A percentile compares a stretch with the other conserved stretches of the same genome.
Conservation (phyloP, 129 eudicot species). For the Scalesia atractyloides region DNA sequence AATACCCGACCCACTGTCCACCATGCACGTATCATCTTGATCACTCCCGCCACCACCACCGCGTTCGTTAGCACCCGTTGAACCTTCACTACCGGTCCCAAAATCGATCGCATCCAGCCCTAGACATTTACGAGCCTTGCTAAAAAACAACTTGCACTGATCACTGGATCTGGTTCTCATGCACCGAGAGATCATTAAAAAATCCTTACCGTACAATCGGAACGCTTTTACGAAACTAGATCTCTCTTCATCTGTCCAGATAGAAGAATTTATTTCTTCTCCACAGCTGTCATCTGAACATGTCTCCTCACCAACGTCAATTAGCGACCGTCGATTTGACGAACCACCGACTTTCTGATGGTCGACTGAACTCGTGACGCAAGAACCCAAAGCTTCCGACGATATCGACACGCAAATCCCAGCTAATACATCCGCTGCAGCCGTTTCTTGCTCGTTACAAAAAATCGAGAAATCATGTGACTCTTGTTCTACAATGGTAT, state of each 20-base stretch:
- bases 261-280: slow-evolving; percentile 53
- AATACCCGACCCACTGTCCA: slow-evolving; percentile 50
- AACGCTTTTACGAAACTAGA: slow-evolving; percentile 64
- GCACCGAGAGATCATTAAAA: slow-evolving; percentile 58
- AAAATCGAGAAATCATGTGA: slow-evolving; percentile 37
- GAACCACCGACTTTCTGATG: slow-evolving; percentile 50
- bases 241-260: slow-evolving; percentile 94
- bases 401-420: slow-evolving; percentile 95
- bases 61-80: slow-evolving; percentile 48
- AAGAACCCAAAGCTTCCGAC: slow-evolving; percentile 96
- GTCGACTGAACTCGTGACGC: slow-evolving; percentile 78
- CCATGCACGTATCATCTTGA: slow-evolving; percentile 64
- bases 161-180: slow-evolving; percentile 65
- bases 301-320: slow-evolving; percentile 61
- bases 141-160: slow-evolving; percentile 77
- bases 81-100: slow-evolving; percentile 36
- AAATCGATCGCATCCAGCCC: slow-evolving; percentile 61
- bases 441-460: slow-evolving; percentile 68
- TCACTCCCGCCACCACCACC: slow-evolving; percentile 52
- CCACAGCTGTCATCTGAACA: slow-evolving; percentile 93
- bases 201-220: slow-evolving; percentile 69
- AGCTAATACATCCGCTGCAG: slow-evolving; percentile 97
- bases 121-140: slow-evolving; percentile 81
- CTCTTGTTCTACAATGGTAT: slow-evolving; percentile 16
- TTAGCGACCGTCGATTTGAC: slow-evolving; percentile 24